Evolutionary conservation across 2,329 filamentous ascomycete genomes (phyloP).

Genomic region (Aspergillus pseudoterreus): DNA sequence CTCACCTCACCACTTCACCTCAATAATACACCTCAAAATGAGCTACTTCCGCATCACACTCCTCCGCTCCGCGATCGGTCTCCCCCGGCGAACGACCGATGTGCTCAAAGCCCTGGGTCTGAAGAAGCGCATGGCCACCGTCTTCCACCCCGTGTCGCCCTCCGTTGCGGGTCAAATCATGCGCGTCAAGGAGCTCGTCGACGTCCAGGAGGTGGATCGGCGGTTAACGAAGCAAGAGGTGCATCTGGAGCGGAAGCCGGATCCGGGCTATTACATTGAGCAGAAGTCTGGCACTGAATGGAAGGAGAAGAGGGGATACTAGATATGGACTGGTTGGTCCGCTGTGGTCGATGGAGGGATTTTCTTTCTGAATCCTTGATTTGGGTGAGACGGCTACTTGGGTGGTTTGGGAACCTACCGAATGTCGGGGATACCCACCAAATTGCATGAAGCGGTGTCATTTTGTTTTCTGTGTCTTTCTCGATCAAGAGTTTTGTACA

Average conservation of each 20-base stretch:
- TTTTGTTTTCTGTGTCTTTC: neutral
- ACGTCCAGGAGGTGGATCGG: conserved; percentile 71
- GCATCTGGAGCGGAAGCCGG: conserved; percentile 67
- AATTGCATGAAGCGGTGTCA: conserved; percentile 18
- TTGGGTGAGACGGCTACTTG: too few species aligned
- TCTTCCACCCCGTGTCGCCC: conserved; percentile 80
- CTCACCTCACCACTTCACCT: too few species aligned
- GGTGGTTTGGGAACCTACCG: too few species aligned
- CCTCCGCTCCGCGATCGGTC: conserved; percentile 82
- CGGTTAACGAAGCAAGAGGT: conserved; percentile 65
- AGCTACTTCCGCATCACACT: conserved; percentile 88
- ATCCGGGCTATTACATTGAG: conserved; percentile 78
- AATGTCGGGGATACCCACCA: neutral
- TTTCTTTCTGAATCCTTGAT: neutral
- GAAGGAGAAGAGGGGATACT: conserved; percentile 9
- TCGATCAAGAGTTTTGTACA: neutral
- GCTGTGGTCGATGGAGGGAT: neutral
- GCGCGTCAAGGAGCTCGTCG: conserved; percentile 87
- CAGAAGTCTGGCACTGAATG: conserved; percentile 37
- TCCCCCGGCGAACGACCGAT: conserved; percentile 73
- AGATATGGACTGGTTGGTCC: neutral
- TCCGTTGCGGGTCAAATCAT: conserved; percentile 87
- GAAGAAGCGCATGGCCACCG: conserved; percentile 76
- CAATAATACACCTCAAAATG: conserved; percentile 47
- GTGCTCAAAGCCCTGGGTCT: conserved; percentile 83